A percentile compares a stretch with the other conserved stretches of the same genome.
These are phyloP conservation scores for Yamadazyma diospyri DNA, from an alignment of 1,139 yeast genomes.

Conservation along the genomic window DNA sequence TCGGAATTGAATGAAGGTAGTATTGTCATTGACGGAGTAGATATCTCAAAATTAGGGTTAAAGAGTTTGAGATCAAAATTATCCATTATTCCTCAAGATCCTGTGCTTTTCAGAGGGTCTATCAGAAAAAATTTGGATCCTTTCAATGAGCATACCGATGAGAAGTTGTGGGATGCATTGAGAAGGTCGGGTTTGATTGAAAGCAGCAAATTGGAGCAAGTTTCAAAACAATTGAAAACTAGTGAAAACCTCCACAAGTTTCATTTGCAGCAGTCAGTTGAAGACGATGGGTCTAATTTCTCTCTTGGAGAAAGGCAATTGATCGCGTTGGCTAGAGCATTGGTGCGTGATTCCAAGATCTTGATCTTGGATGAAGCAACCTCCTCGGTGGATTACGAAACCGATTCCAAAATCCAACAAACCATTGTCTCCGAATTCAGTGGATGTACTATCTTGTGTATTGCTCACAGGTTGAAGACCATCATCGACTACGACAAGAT, in stretches of 20 bases:
- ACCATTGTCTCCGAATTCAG: slow-evolving; percentile 22
- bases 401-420: slow-evolving; percentile 48
- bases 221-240: slow-evolving; percentile 9
- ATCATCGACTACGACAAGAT: slow-evolving; percentile 36
- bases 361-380: slow-evolving; percentile 57
- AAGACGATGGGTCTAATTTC: slow-evolving; percentile 52
- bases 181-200: slow-evolving; percentile 31
- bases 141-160: slow-evolving; percentile 30
- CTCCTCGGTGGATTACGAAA: slow-evolving; percentile 54
- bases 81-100: slow-evolving; percentile 93
- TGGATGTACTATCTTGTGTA: slow-evolving; percentile 16
- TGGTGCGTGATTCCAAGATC: slow-evolving; percentile 47
- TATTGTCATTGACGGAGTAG: slow-evolving; percentile 58
- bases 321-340: slow-evolving; percentile 51
- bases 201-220: slow-evolving; percentile 18
- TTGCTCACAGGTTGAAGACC: slow-evolving; percentile 18
- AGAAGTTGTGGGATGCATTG: slow-evolving; percentile 31
- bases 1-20: slow-evolving; percentile 52
- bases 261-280: slow-evolving; percentile 49
- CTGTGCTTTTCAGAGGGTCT: slow-evolving; percentile 82
- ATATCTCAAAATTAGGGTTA: slow-evolving; percentile 64
- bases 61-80: slow-evolving; percentile 69
- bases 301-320: slow-evolving; percentile 56
- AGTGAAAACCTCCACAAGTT: slow-evolving; percentile 42
- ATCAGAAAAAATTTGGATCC: slow-evolving; percentile 81